Percentiles rank a stretch among this genome's conserved stretches.
Conservation (phyloP, 2,329 filamentous ascomycete genomes). For the Aureobasidium pullulans region DNA sequence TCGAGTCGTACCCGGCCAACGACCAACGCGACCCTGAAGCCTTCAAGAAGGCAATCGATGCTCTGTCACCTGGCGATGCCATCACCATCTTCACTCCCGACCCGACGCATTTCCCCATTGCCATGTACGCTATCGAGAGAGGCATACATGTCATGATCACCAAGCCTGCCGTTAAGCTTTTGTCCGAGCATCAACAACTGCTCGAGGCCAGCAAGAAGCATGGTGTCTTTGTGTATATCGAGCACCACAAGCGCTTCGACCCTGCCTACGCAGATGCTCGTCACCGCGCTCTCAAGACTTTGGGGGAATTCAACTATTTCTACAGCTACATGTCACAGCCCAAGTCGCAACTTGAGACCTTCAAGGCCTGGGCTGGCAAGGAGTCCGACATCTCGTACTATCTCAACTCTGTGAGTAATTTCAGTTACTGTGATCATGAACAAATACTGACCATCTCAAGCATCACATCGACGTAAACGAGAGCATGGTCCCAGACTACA, state of each 20-base stretch:
- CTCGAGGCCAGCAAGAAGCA: slow-evolving; percentile 63
- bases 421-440: neutral
- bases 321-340: slow-evolving; percentile 95
- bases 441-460: neutral
- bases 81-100: slow-evolving; percentile 96
- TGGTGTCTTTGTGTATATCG: slow-evolving; percentile 83
- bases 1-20: slow-evolving; percentile 73
- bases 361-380: slow-evolving; percentile 87
- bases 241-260: slow-evolving; percentile 96
- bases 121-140: slow-evolving; percentile 82
- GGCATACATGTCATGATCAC: slow-evolving; percentile 88
- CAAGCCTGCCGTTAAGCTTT: slow-evolving; percentile 82
- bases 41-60: slow-evolving; percentile 84
- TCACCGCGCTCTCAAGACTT: slow-evolving; percentile 57
- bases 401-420: slow-evolving; percentile 57
- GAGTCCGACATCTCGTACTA: slow-evolving; percentile 96
- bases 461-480: slow-evolving; percentile 92
- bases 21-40: slow-evolving; percentile 67
- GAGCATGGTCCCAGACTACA: slow-evolving; percentile 78
- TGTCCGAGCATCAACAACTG: slow-evolving; percentile 71
- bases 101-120: slow-evolving; percentile 86
- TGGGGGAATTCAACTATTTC: slow-evolving; percentile 97
- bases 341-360: slow-evolving; percentile 85
- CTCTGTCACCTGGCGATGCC: slow-evolving; percentile 70
- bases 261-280: slow-evolving; percentile 86